Percentiles rank a stretch among this genome's conserved stretches.
Evolutionary conservation across 2,329 filamentous ascomycete genomes (phyloP).

Genomic region (Zelopaecilomyces penicillatus): DNA sequence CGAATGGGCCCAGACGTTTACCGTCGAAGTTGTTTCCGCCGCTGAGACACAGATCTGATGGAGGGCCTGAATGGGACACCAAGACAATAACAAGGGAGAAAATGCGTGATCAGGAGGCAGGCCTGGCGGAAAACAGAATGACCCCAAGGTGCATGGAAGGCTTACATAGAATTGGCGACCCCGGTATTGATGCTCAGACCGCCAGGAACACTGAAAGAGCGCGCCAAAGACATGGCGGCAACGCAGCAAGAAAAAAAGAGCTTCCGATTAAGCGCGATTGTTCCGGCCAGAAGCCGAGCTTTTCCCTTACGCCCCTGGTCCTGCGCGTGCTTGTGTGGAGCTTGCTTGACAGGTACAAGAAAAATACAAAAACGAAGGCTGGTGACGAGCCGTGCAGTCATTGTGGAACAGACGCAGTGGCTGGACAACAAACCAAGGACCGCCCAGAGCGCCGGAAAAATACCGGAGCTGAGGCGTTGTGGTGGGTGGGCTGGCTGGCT

Average conservation of each 20-base stretch:
- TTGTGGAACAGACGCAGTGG: too few relatives aligned
- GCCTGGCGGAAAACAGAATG: too few relatives aligned
- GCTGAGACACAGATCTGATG: background rate
- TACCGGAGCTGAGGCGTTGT: too few relatives aligned
- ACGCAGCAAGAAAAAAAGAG: slow-evolving; percentile 6
- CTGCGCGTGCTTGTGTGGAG: slow-evolving; percentile 1
- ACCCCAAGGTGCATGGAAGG: background rate
- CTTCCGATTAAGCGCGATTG: background rate
- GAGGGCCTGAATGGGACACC: slow-evolving; percentile 6
- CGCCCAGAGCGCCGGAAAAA: too few relatives aligned
- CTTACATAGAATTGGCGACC: slow-evolving; percentile 44
- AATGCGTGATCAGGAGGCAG: too few relatives aligned
- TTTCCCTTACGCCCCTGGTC: slow-evolving; percentile 1
- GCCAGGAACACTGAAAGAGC: slow-evolving; percentile 51
- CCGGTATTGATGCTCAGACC: slow-evolving; percentile 57
- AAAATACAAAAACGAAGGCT: too few relatives aligned
- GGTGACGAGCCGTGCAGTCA: too few relatives aligned
- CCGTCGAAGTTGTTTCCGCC: too few relatives aligned
- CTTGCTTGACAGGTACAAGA: background rate
- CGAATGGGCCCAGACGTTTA: background rate
- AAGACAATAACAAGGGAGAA: too few relatives aligned
- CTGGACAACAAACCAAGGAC: too few relatives aligned
- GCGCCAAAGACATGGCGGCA: slow-evolving; percentile 39
- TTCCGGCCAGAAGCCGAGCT: background rate
- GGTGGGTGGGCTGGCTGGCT: too few relatives aligned